These are phyloP conservation scores for Trichoderma orchidacearum DNA, from an alignment of 495 filamentous ascomycete species.

Conservation along the genomic window DNA sequence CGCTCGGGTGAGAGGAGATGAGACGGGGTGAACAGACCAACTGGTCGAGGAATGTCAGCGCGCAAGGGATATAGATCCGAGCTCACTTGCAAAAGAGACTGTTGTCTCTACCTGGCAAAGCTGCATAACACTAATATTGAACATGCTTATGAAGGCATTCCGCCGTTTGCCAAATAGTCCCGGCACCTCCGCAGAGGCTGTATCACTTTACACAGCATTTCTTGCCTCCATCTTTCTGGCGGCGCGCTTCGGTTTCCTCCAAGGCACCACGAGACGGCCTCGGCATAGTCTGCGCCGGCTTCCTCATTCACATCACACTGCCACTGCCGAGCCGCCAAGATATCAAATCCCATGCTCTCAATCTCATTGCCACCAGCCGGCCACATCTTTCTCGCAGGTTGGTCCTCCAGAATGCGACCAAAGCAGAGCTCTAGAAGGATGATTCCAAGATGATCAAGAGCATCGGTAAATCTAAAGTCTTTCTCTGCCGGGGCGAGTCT, in stretches of 20 bases:
- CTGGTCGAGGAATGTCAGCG: too few species aligned
- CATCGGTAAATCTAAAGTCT: conserved; percentile 11
- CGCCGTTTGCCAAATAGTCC: background rate
- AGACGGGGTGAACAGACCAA: too few species aligned
- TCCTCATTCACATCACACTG: conserved; percentile 14
- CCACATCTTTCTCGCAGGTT: conserved; percentile 7
- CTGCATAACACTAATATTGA: too few species aligned
- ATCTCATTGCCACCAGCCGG: conserved; percentile 3
- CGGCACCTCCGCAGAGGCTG: conserved; percentile 4
- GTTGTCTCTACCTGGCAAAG: too few species aligned
- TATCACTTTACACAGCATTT: conserved; percentile 7
- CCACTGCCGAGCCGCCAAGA: conserved; percentile 15
- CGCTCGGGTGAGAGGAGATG: background rate
- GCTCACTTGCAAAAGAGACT: too few species aligned
- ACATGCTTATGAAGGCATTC: too few species aligned
- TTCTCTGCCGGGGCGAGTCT: conserved; percentile 39
- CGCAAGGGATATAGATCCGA: background rate
- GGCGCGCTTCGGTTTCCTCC: conserved; percentile 3
- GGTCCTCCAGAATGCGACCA: conserved; percentile 11
- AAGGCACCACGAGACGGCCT: conserved; percentile 23
- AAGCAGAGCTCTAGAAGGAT: conserved; percentile 27
- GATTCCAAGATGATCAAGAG: conserved; percentile 44
- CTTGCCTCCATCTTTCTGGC: conserved; percentile 3
- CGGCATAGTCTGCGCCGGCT: conserved; percentile 18
- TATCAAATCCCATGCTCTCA: conserved; percentile 8